Conservation (phyloP, 257 asterid genomes). For the Solanum ossicruentum region DNA sequence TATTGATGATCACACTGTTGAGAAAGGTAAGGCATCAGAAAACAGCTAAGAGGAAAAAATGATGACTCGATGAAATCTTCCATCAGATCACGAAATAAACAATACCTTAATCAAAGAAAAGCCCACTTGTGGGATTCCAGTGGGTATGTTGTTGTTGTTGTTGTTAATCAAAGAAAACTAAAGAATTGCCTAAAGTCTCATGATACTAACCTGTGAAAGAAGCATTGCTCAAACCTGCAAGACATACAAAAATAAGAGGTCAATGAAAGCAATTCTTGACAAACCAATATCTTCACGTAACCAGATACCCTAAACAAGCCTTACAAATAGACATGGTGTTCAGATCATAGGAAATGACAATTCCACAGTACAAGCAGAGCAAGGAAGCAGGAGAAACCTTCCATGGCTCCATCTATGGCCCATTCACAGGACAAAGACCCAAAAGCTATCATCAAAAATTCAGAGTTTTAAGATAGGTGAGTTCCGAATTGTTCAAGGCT, state of each 20-base stretch:
- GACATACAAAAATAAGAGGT: constrained; percentile 5
- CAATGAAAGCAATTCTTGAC: constrained; percentile 6
- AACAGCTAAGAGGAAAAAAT: background rate
- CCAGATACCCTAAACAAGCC: background rate
- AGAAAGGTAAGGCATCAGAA: background rate
- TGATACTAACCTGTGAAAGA: constrained; percentile 51
- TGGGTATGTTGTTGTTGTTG: no score
- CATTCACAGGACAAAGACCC: background rate
- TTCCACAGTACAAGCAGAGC: background rate
- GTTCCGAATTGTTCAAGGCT: background rate
- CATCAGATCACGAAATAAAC: background rate
- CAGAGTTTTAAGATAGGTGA: background rate
- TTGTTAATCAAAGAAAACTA: background rate
- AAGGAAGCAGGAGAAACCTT: background rate
- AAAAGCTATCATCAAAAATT: constrained; percentile 6
- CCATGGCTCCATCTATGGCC: background rate
- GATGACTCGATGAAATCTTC: background rate
- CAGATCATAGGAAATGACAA: background rate
- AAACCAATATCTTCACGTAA: background rate
- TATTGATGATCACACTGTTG: background rate
- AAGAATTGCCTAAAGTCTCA: background rate
- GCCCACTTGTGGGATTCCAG: no score
- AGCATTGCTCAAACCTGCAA: constrained; percentile 66
- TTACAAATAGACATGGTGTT: background rate
- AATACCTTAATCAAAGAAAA: background rate